Percentiles rank a stretch among this genome's conserved stretches.
phyloP scores from a whole-genome alignment of 805 yeast species.

The Metschnikowia aberdeeniae region DNA sequence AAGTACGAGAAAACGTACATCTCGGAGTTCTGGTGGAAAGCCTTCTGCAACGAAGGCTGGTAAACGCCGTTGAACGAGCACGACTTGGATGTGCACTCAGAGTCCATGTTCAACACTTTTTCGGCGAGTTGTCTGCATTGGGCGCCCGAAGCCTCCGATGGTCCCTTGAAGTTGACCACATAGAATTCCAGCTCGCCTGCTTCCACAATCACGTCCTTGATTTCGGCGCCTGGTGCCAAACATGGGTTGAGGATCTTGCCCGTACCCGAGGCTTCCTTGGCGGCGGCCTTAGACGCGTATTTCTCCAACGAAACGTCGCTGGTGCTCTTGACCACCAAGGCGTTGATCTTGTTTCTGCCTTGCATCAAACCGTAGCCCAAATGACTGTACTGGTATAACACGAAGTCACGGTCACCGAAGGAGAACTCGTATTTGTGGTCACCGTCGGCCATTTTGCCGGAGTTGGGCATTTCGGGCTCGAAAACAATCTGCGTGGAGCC shows the following conservation, averaged over 20 bases:
- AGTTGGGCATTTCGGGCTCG: conserved; percentile 72
- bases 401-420: conserved; percentile 79
- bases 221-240: conserved; percentile 69
- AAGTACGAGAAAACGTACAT: conserved; percentile 90
- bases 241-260: conserved; percentile 72
- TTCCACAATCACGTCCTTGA: conserved; percentile 60
- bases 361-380: conserved; percentile 94
- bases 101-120: conserved; percentile 74
- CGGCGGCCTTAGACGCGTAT: conserved; percentile 26
- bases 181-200: conserved; percentile 42
- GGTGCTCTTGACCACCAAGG: conserved; percentile 53
- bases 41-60: conserved; percentile 83
- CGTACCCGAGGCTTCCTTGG: conserved; percentile 37
- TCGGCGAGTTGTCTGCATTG: conserved; percentile 89
- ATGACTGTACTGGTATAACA: conserved; percentile 89
- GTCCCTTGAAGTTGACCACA: conserved; percentile 62
- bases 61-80: conserved; percentile 97
- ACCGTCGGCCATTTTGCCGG: conserved; percentile 70
- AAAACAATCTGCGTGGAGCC: conserved; percentile 98
- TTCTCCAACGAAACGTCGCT: conserved; percentile 27
- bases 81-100: conserved; percentile 67
- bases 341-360: conserved; percentile 81
- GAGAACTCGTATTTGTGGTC: conserved; percentile 79
- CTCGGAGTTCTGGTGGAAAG: conserved; percentile 71
- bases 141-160: conserved; percentile 58